phyloP scores from a whole-genome alignment of 1,139 yeast species.

The Kodamaea fungicola region DNA sequence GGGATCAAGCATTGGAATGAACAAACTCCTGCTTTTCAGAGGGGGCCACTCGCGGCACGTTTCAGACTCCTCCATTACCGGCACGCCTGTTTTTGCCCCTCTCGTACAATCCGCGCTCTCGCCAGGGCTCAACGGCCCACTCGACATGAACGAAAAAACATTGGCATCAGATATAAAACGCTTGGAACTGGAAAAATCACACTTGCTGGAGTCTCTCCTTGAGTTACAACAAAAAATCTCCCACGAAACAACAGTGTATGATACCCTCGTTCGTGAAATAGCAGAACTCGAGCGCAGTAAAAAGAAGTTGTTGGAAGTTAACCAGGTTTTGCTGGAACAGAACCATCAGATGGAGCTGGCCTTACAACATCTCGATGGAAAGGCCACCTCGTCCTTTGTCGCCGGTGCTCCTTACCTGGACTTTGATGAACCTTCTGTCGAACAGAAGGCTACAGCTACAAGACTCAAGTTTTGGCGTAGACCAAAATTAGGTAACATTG shows the following conservation, averaged over 20 bases:
- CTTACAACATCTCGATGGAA: constrained; percentile 4
- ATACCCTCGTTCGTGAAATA: constrained; percentile 27
- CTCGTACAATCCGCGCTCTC: background rate
- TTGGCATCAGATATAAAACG: constrained; percentile 29
- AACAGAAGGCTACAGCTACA: constrained; percentile 47
- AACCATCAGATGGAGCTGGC: constrained; percentile 19
- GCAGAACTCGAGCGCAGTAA: constrained; percentile 26
- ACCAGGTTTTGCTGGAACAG: constrained; percentile 23
- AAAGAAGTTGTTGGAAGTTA: constrained; percentile 21
- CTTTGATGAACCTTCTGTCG: constrained; percentile 28
- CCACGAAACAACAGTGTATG: constrained; percentile 19
- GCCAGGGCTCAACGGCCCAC: background rate
- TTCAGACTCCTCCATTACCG: constrained; percentile 38
- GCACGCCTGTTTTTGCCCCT: constrained; percentile 15
- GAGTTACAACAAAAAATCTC: constrained; percentile 7
- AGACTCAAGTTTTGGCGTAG: constrained; percentile 55
- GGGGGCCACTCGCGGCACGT: constrained; percentile 37
- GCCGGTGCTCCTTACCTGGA: constrained; percentile 17
- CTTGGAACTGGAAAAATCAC: constrained; percentile 27
- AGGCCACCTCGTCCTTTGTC: constrained; percentile 9
- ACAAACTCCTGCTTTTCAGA: constrained; percentile 1
- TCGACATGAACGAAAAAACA: constrained; percentile 3
- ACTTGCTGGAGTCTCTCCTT: constrained; percentile 26
- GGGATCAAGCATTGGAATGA: constrained; percentile 18
- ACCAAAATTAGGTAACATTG: constrained; percentile 29